These are phyloP conservation scores for Fusarium haematococcum DNA, from an alignment of 2,329 filamentous ascomycete species.

Conservation along the genomic window DNA sequence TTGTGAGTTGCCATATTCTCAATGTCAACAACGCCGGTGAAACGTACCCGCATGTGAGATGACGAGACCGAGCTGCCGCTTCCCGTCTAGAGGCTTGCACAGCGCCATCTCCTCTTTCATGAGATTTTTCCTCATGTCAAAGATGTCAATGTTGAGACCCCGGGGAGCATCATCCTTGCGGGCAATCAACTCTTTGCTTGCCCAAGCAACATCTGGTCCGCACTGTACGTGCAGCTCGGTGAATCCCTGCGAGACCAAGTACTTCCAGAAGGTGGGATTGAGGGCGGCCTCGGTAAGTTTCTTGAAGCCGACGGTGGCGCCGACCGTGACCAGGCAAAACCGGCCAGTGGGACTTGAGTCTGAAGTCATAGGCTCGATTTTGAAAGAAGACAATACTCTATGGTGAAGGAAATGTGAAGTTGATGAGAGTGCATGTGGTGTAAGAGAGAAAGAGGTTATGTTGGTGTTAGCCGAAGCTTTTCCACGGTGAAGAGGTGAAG, in stretches of 20 bases:
- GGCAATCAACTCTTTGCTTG: slow-evolving; percentile 36
- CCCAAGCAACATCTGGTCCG: slow-evolving; percentile 71
- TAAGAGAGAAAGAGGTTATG: slow-evolving; percentile 14
- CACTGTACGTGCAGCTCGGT: slow-evolving; percentile 84
- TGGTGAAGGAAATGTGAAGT: neutral
- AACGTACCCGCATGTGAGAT: slow-evolving; percentile 88
- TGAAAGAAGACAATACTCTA: neutral
- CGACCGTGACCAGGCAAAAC: slow-evolving; percentile 87
- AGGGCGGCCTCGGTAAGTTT: slow-evolving; percentile 76
- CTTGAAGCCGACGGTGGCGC: slow-evolving; percentile 88
- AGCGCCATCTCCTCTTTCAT: slow-evolving; percentile 63
- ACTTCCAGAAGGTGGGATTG: slow-evolving; percentile 69
- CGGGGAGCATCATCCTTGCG: slow-evolving; percentile 41
- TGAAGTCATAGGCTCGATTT: slow-evolving; percentile 14
- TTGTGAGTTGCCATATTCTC: slow-evolving; percentile 16
- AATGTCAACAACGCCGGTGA: neutral
- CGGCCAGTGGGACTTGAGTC: slow-evolving; percentile 32
- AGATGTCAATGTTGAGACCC: slow-evolving; percentile 45
- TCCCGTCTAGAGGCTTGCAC: slow-evolving; percentile 61
- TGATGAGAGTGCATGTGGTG: slow-evolving; percentile 20
- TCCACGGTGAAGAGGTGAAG: slow-evolving; percentile 11
- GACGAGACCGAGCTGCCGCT: slow-evolving; percentile 74
- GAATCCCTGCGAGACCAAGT: slow-evolving; percentile 71
- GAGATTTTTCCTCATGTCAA: slow-evolving; percentile 50
- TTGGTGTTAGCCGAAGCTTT: slow-evolving; percentile 14